Base-by-base conservation (phyloP, 2,329 filamentous ascomycete species). In the Colletotrichum sp. region DNA sequence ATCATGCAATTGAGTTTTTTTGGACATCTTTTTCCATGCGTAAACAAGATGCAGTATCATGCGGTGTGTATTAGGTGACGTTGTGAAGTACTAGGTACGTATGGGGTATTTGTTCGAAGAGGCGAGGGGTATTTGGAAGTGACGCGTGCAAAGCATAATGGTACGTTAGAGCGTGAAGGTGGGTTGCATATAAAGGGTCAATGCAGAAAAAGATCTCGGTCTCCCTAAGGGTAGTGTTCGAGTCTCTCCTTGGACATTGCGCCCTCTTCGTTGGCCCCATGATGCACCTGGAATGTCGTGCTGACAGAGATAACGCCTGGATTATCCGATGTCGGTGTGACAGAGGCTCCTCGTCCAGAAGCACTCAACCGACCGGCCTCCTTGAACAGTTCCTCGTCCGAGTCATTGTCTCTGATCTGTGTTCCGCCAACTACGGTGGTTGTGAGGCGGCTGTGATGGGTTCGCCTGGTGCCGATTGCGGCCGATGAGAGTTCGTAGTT, bases 381-480 rank as follows among this genome's bases (percentile, higher is more conserved):
- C 18, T 71, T 71, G 68, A 75, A 59, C 18, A 75, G 39, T 68
- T 75, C 72, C 18, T 75, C 72, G 21, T 75, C 72, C 16, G 72
- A 75, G 28, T 75, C 72, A n/a, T 75, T 72, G 36, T 59, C 68
- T 39, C 57, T 71, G 39, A 63, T 70, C 6, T 34, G 71, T 16
- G 72, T 75, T 18, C 72, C 72, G 13, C 72, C 72, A n/a, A 75
- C 68, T 24, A 75, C 70, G 18, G 69, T 75, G 7, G 72, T 75
- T 9, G 68, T 75, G 21, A 75, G 66, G 18, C 63, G 72, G 24
- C 72, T 75, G 26, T 75, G 72, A 28, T 75, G 72, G 18, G 63
- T 71, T 52, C 72, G 49, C 5, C 66, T 34, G 6, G 67, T 59
- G 4, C 52, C 60, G 32, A 71, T 59, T 21, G 68, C 72, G 3